Conservation (phyloP, 306 rosid species). For the Ochetophila trinervis region DNA sequence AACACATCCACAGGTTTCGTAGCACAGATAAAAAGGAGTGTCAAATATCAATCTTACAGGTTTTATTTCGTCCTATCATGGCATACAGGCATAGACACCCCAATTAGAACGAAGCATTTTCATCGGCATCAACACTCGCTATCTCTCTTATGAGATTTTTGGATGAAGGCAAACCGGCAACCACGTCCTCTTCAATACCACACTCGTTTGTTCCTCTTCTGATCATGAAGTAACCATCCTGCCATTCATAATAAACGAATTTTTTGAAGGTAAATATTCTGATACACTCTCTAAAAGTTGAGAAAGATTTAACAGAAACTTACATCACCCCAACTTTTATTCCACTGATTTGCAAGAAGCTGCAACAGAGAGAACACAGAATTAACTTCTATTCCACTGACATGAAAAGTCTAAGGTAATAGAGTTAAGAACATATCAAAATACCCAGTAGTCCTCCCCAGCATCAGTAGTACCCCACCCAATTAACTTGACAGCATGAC, state of each 20-base stretch:
- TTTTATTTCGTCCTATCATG: no score
- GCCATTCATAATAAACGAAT: conserved; percentile 21
- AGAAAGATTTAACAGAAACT: conserved; percentile 30
- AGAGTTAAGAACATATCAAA: conserved; percentile 20
- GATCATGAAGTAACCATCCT: conserved; percentile 98
- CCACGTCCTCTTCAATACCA: conserved; percentile 73
- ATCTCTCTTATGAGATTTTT: conserved; percentile 50
- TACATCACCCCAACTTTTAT: conserved; percentile 94
- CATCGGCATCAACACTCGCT: conserved; percentile 29
- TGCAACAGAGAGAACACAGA: conserved; percentile 37
- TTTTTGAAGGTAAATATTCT: not conserved
- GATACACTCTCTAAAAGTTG: conserved; percentile 14
- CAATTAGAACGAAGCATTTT: conserved; percentile 41
- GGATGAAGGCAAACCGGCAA: conserved; percentile 84
- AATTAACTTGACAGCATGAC: conserved; percentile 92
- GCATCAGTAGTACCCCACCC: conserved; percentile 90
- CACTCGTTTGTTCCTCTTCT: conserved; percentile 88
- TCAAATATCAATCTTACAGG: no score
- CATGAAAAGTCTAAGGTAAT: conserved; percentile 4
- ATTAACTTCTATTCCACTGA: conserved; percentile 18
- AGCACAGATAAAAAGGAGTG: no score
- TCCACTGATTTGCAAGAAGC: conserved; percentile 99
- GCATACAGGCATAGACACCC: no score
- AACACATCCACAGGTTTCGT: no score
- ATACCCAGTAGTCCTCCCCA: conserved; percentile 94